Evolutionary conservation across 495 filamentous ascomycete species (phyloP).

Genomic region (Xylaria venustula): DNA sequence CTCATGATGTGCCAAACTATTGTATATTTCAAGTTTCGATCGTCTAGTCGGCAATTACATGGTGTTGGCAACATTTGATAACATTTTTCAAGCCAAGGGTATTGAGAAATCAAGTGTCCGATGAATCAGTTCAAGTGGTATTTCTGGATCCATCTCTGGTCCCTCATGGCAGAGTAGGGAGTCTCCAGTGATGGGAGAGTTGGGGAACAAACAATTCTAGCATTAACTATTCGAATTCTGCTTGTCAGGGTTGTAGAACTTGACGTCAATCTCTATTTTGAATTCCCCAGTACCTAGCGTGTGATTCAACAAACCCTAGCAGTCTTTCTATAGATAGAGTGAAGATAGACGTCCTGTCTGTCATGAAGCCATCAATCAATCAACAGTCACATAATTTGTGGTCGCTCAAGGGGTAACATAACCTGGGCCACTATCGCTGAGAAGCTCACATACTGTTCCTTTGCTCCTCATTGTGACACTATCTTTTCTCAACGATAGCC

Average conservation of each 20-base stretch:
- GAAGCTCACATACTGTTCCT: no score
- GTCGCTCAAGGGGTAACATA: no score
- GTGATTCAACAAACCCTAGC: neutral
- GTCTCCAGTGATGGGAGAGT: conserved; percentile 11
- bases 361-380: no score
- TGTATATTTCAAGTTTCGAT: neutral
- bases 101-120: conserved; percentile 5
- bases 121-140: conserved; percentile 17
- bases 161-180: conserved; percentile 12
- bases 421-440: no score
- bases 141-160: conserved; percentile 14
- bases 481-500: conserved; percentile 1
- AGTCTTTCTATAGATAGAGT: no score
- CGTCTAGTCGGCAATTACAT: conserved; percentile 17
- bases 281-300: neutral
- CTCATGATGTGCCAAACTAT: conserved; percentile 19
- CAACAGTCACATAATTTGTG: no score
- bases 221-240: neutral
- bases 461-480: no score
- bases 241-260: neutral
- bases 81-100: conserved; percentile 9
- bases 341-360: no score
- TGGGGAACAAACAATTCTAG: conserved; percentile 13
- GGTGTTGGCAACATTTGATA: conserved; percentile 18
- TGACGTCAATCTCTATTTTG: neutral